Evolutionary conservation across 2,329 filamentous ascomycete genomes (phyloP).

Genomic region (Nannizzia gypsea): DNA sequence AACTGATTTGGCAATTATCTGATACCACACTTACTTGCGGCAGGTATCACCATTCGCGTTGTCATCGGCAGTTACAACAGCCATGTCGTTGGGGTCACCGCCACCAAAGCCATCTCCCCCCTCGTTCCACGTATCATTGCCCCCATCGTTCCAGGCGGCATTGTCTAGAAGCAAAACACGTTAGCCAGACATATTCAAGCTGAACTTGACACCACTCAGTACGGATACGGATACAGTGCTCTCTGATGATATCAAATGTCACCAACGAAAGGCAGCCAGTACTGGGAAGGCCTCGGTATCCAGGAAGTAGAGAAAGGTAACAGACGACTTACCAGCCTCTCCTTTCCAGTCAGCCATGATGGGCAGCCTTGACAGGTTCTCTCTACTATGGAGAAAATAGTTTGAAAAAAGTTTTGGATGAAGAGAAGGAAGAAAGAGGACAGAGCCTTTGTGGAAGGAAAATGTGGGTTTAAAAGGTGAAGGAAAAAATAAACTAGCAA

Average conservation of each 20-base stretch:
- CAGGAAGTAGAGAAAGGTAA: neutral
- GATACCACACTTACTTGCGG: conserved; percentile 25
- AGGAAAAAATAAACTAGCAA: neutral
- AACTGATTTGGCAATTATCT: neutral
- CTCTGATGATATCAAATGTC: neutral
- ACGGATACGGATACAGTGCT: neutral
- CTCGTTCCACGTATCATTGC: conserved; percentile 8
- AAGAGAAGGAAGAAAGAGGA: neutral
- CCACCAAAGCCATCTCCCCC: conserved; percentile 4
- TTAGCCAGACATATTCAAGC: neutral
- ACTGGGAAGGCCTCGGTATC: too few species aligned
- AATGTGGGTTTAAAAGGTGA: too few species aligned
- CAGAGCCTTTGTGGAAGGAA: neutral
- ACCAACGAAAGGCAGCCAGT: neutral
- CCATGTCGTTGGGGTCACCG: conserved; percentile 8
- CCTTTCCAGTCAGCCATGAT: conserved; percentile 9
- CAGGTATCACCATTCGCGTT: conserved; percentile 23
- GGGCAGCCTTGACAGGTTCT: neutral
- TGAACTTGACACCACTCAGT: neutral
- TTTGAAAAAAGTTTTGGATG: neutral
- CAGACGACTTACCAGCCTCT: neutral
- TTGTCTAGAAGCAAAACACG: neutral
- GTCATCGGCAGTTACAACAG: neutral
- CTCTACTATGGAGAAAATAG: neutral
- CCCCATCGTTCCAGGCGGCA: conserved; percentile 10